Percentiles rank a stretch among this genome's conserved stretches.
These are phyloP conservation scores for Thalia dealbata DNA, from an alignment of 176 grass and related monocot species.

Conservation along the genomic window DNA sequence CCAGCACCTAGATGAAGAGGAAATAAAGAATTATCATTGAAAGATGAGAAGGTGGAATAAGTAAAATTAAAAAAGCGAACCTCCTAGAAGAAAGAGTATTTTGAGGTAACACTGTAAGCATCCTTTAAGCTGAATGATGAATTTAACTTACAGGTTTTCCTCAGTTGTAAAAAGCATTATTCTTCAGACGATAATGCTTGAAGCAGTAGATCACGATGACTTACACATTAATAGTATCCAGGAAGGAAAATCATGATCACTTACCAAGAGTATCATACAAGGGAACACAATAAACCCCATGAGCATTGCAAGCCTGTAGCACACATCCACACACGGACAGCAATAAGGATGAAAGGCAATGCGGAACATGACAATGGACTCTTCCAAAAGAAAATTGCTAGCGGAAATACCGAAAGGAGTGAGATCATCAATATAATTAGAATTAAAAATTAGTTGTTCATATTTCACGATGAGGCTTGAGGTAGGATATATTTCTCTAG, in stretches of 20 bases:
- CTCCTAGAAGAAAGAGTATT: not conserved
- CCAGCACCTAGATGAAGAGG: slow-evolving; percentile 41
- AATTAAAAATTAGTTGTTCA: no score
- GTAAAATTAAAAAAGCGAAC: not conserved
- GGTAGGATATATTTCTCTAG: no score
- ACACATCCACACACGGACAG: not conserved
- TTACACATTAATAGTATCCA: not conserved
- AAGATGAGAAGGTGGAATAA: not conserved
- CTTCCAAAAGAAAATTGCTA: no score
- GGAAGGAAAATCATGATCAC: not conserved
- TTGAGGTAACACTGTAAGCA: no score
- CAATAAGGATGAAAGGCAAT: not conserved
- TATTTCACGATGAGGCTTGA: no score
- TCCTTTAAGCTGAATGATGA: not conserved
- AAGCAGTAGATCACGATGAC: not conserved
- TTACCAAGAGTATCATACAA: slow-evolving; percentile 94
- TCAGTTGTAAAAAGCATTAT: not conserved
- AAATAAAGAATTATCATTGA: not conserved
- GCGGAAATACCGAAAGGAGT: no score
- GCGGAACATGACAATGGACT: not conserved
- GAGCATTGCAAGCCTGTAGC: slow-evolving; percentile 40
- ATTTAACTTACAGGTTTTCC: not conserved
- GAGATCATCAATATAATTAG: no score
- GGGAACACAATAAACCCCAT: slow-evolving; percentile 75
- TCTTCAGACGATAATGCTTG: not conserved